These are phyloP conservation scores for Septoria petroselini DNA, from an alignment of 2,329 filamentous ascomycete species.

Conservation along the genomic window DNA sequence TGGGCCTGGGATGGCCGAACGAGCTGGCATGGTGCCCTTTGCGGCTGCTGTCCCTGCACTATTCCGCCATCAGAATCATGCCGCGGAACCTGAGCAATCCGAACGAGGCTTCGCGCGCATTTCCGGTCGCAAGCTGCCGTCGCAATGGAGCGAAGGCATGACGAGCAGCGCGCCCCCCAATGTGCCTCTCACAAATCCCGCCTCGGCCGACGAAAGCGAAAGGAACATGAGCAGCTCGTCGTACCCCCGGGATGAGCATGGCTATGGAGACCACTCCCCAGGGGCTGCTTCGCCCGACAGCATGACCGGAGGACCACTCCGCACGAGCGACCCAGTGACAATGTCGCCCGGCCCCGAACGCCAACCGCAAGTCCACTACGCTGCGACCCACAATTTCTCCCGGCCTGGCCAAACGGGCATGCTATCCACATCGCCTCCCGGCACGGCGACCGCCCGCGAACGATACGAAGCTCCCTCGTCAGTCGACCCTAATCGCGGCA, in stretches of 20 bases:
- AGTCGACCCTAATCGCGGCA: constrained; percentile 23
- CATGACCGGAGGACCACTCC: constrained; percentile 11
- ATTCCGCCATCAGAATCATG: constrained; percentile 38
- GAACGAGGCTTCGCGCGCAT: constrained; percentile 49
- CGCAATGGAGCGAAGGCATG: constrained; percentile 50
- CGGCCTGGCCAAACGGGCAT: constrained; percentile 17
- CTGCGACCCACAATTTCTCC: constrained; percentile 33
- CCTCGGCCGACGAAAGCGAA: neutral
- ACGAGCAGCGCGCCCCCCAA: constrained; percentile 33
- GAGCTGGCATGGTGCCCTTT: constrained; percentile 40
- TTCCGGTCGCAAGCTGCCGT: constrained; percentile 50
- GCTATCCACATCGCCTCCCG: constrained; percentile 20
- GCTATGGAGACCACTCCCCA: constrained; percentile 31
- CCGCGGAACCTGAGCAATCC: constrained; percentile 23
- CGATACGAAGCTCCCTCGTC: constrained; percentile 25
- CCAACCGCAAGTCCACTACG: constrained; percentile 34
- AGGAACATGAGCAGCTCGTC: constrained; percentile 38
- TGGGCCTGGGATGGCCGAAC: constrained; percentile 43
- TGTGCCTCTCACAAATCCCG: constrained; percentile 22
- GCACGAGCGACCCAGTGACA: constrained; percentile 22
- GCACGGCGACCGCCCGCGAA: constrained; percentile 9
- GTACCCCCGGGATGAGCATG: constrained; percentile 47
- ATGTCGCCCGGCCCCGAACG: constrained; percentile 38
- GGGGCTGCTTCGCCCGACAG: constrained; percentile 18
- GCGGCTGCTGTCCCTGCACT: constrained; percentile 39